Evolutionary conservation across 2,329 filamentous ascomycete species (phyloP).

Genomic region (Clathrospora elynae): DNA sequence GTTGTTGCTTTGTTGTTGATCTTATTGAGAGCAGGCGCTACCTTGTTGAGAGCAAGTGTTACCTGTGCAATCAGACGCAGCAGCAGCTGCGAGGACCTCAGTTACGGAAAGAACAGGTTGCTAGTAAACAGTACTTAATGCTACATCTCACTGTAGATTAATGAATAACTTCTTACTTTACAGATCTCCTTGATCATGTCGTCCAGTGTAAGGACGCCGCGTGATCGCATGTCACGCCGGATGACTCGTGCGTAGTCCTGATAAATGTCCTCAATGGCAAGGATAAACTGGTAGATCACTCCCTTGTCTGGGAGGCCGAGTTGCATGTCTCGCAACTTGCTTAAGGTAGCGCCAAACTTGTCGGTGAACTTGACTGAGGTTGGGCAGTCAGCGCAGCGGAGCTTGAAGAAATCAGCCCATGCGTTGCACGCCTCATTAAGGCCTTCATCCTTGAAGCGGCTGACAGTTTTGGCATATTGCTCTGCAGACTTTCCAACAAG

Average conservation of each 20-base stretch:
- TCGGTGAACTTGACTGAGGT: background rate
- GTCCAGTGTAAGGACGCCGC: background rate
- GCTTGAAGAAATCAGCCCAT: background rate
- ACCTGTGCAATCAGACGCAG: no score
- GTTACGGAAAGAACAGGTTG: no score
- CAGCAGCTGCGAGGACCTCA: no score
- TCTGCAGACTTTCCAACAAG: no score
- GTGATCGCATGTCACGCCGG: background rate
- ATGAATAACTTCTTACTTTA: no score
- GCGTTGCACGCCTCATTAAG: background rate
- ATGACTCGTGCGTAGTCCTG: background rate
- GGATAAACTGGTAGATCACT: background rate
- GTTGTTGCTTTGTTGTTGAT: no score
- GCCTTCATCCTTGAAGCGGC: background rate
- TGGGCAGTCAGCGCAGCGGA: background rate
- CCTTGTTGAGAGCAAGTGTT: no score
- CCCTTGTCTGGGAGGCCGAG: background rate
- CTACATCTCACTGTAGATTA: no score
- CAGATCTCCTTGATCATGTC: background rate
- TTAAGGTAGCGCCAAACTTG: background rate
- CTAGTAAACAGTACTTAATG: no score
- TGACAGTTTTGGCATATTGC: background rate
- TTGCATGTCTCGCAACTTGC: background rate
- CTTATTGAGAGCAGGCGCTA: no score
- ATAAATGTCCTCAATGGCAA: background rate